Evolutionary conservation across 306 rosid genomes (phyloP), one percentile per base, ranked within the genome.

Genomic region (Hippophae tibetana): DNA sequence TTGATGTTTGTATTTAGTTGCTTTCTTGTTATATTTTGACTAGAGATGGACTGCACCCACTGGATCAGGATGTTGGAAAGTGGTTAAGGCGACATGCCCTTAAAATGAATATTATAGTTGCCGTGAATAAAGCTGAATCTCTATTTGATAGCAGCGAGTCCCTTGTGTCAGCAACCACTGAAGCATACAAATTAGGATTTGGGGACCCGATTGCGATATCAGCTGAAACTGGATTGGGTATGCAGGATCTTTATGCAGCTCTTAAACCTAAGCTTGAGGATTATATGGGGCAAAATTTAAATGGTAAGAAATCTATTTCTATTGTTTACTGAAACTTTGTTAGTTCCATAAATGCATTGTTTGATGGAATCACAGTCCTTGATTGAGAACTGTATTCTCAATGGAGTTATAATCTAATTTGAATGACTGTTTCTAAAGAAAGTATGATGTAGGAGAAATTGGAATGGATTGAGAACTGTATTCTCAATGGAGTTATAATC

Each of bases 141-240:
- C 81, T 83, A 57, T 80, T 85, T 58, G 88, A 87, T 71, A 69
- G 71, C 13, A 67, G 51, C 56, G 70, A 63, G 58, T 81, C 89
- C 64, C 84, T 92, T 43, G 62, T 69, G 10, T n/a, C 75, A 5
- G 87, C 86, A 43, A 86, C 83, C 56, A 66, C 73, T 61, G 96
- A 87, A 66, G 80, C 81, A 67, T 79, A 71, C 40, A 84, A 75
- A 47, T 75, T 92, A 76, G 96, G 98, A 52, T 92, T 86, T 74
- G 96, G 98, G 66, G 98, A 92, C 57, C 96, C 95, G 25, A 79
- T 92, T 71, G 89, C 98, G 56, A 78, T 87, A 58, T 92, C 98
- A 53, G 98, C 93, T 13, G 98, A 92, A 81, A 92, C 95, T 61
- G 98, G 98, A 45, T 68, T 92, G 8, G 96, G 98, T 54, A 79